Evolutionary conservation across 768 basidiomycete species (phyloP), one percentile per base, ranked within the genome.

Genomic region (Podaxis pistillaris): DNA sequence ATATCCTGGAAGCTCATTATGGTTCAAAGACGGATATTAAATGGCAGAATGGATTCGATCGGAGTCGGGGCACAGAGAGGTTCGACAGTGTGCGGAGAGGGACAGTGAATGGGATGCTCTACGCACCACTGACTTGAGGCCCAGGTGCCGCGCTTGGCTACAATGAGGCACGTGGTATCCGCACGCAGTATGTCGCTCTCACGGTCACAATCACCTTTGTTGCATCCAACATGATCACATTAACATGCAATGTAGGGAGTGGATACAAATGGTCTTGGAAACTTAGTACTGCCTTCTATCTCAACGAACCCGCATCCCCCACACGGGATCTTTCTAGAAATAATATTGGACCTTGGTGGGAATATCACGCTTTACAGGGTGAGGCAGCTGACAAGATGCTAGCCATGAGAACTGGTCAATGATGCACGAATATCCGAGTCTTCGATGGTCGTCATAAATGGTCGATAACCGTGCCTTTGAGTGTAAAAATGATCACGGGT

Each of bases 1-100:
- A 85, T 79, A 67, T 85, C 83, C 66, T 83, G 81, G 68, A 85
- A 85, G 70, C 82, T 83, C 83, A 85, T 84, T 17, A 62, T 72
- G 61, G 56, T 41, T 55, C 36, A 28, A 38, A 24, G 11, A 28
- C 33, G 28, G 53, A 24, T 51, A 22, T 52, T 13, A 41, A 46
- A 50, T 22, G 55, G 37, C 41, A 47, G 50, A 47, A 30, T 38
- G 30, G 24, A 22, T 62, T 26, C 11, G 24, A 24, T 26, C 22
- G 19, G 60, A 47, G 44, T 55, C 33, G 19, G 50, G 26, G 28
- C 2, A 38, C 26, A 24, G 51, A 40, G 28, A 13, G 2, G 15
- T 12, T 28, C 12, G 44, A 47, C 17, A 26, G 22, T 19, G 54
- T 37, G 28, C 4, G 6, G 7, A 37, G 22, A 15, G 22, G 22